Percentiles rank a stretch among this genome's conserved stretches.
phyloP scores from a whole-genome alignment of 257 asterid species.

The Solanum paucissectum region DNA sequence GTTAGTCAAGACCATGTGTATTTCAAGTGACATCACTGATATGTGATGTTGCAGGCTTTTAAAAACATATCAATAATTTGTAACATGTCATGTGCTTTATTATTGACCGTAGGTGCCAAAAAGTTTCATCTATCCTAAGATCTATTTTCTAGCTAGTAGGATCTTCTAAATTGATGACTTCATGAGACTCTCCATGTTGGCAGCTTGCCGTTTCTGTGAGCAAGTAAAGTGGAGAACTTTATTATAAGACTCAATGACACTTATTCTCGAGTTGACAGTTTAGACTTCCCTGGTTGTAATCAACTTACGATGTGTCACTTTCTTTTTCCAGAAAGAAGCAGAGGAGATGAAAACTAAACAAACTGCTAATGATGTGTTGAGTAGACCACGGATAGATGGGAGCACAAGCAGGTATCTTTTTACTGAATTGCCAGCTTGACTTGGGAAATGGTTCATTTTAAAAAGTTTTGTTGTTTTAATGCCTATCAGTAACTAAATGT shows the following conservation, averaged over 20 bases:
- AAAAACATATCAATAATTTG: neutral
- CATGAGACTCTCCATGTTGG: neutral
- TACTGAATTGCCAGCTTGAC: neutral
- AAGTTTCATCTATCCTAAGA: neutral
- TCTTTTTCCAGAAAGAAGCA: conserved; percentile 50
- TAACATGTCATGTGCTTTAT: neutral
- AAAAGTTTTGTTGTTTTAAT: neutral
- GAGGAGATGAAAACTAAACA: conserved; percentile 36
- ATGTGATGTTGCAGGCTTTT: neutral
- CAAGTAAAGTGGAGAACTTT: neutral
- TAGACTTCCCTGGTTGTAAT: neutral
- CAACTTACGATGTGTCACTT: conserved; percentile 5
- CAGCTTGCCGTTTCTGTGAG: neutral
- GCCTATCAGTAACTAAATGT: neutral
- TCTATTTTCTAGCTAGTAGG: neutral
- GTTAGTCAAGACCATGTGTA: neutral
- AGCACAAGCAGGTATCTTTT: conserved; percentile 61
- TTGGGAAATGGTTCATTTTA: neutral
- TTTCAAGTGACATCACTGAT: neutral
- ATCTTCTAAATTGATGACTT: neutral
- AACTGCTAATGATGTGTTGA: conserved; percentile 22
- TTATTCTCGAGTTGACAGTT: neutral
- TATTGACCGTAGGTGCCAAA: neutral
- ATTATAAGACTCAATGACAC: neutral
- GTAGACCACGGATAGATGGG: conserved; percentile 42